Evolutionary conservation across 2,329 filamentous ascomycete genomes (phyloP).

Genomic region (Xylaria sp.): DNA sequence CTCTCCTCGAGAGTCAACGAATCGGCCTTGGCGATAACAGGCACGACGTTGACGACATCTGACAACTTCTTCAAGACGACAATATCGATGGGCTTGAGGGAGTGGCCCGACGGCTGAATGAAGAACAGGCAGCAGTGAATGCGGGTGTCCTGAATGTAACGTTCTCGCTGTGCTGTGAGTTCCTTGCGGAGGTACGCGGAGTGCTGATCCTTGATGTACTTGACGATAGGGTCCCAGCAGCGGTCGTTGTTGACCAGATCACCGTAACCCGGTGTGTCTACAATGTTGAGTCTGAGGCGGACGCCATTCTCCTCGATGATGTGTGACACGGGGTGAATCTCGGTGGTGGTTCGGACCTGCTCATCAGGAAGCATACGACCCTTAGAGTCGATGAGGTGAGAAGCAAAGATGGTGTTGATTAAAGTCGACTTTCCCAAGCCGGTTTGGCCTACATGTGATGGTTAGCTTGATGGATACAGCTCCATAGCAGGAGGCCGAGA

Average conservation of each 20-base stretch:
- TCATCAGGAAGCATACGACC: constrained; percentile 89
- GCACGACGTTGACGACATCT: constrained; percentile 98
- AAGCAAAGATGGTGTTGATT: constrained; percentile 99
- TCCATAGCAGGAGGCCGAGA: neutral
- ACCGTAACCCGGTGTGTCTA: constrained; percentile 96
- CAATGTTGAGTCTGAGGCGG: constrained; percentile 94
- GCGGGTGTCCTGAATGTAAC: constrained; percentile 98
- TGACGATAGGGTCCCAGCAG: constrained; percentile 99
- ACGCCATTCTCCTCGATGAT: constrained; percentile 99
- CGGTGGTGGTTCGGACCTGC: constrained; percentile 88
- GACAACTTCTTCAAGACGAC: constrained; percentile 99
- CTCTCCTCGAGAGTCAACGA: constrained; percentile 94
- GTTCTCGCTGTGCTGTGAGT: constrained; percentile 96
- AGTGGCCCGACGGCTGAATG: constrained; percentile 97
- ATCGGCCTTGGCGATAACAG: constrained; percentile 97
- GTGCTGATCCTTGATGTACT: constrained; percentile 99
- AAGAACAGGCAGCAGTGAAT: constrained; percentile 99
- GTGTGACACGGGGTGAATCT: constrained; percentile 96
- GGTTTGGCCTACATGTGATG: constrained; percentile 70
- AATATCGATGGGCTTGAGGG: constrained; percentile 98
- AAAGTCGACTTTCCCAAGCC: constrained; percentile 97
- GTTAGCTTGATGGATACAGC: constrained; percentile 22
- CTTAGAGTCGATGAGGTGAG: constrained; percentile 98
- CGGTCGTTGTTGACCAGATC: constrained; percentile 99
- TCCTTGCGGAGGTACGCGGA: constrained; percentile 98